phyloP scores from a whole-genome alignment of 805 yeast genomes.

The Candida broadrunensis region DNA sequence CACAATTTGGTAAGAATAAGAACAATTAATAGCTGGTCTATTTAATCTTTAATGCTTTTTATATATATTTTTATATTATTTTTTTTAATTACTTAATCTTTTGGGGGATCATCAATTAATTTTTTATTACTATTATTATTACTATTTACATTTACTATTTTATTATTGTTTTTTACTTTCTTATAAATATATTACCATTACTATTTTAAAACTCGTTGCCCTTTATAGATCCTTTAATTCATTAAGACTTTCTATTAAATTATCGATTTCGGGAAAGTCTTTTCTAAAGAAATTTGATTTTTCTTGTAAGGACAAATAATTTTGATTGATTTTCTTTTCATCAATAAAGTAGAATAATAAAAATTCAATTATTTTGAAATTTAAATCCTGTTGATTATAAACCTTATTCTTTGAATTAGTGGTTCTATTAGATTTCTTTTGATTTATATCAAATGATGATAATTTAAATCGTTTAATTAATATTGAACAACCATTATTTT shows the following conservation, averaged over 20 bases:
- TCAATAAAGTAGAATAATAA: slow-evolving; percentile 67
- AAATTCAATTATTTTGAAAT: slow-evolving; percentile 65
- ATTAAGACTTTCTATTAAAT: slow-evolving; percentile 32
- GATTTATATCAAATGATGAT: slow-evolving; percentile 12
- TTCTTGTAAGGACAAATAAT: slow-evolving; percentile 17
- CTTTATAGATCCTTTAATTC: slow-evolving; percentile 22
- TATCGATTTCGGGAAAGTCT: slow-evolving; percentile 39
- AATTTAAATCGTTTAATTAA: slow-evolving; percentile 41
- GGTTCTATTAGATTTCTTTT: slow-evolving; percentile 3
- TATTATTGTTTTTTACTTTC: not conserved
- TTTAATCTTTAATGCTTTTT: too few relatives aligned
- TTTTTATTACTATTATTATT: not conserved
- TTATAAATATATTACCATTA: not conserved
- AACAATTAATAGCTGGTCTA: too few relatives aligned
- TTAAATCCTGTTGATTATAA: slow-evolving; percentile 44
- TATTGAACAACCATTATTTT: slow-evolving; percentile 49
- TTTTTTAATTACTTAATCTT: not conserved
- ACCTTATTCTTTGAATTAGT: slow-evolving; percentile 3
- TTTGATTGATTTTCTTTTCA: slow-evolving; percentile 31
- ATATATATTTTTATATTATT: not conserved
- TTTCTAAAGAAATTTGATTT: slow-evolving; percentile 34
- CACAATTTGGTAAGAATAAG: not conserved
- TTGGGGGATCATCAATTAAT: not conserved
- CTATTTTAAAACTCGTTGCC: not conserved
- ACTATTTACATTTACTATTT: not conserved